These are phyloP conservation scores for Jamesozyma piceae DNA, from an alignment of 805 yeast species.

Conservation along the genomic window DNA sequence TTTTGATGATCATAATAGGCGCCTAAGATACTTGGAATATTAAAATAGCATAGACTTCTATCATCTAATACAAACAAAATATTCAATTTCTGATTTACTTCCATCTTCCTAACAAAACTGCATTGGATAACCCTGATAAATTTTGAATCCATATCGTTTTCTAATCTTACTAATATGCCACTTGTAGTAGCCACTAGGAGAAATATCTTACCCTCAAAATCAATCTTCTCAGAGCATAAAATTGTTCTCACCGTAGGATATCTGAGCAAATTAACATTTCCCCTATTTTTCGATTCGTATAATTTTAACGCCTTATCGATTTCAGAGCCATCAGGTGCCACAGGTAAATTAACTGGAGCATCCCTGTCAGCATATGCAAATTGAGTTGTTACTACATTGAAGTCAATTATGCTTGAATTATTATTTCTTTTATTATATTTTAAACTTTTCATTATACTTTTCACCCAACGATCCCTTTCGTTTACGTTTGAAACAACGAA, in stretches of 20 bases:
- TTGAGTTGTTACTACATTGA: slow-evolving; percentile 46
- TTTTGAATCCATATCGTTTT: slow-evolving; percentile 5
- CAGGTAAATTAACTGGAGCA: slow-evolving; percentile 42
- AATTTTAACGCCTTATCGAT: slow-evolving; percentile 34
- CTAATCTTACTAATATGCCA: slow-evolving; percentile 48
- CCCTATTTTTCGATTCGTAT: slow-evolving; percentile 18
- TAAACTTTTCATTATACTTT: slow-evolving; percentile 41
- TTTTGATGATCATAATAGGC: slow-evolving; percentile 41
- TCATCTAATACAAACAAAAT: slow-evolving; percentile 52
- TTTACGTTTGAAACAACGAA: slow-evolving; percentile 38
- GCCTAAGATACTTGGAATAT: slow-evolving; percentile 50
- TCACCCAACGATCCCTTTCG: slow-evolving; percentile 53
- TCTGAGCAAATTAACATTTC: not conserved
- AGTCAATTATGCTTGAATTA: slow-evolving; percentile 43
- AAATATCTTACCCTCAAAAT: slow-evolving; percentile 37
- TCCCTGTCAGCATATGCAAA: slow-evolving; percentile 57
- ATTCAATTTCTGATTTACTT: slow-evolving; percentile 39
- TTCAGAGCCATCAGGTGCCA: slow-evolving; percentile 44
- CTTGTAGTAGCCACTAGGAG: slow-evolving; percentile 49
- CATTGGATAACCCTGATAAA: slow-evolving; percentile 28
- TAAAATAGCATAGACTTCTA: slow-evolving; percentile 50
- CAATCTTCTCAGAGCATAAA: slow-evolving; percentile 39
- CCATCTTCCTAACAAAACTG: slow-evolving; percentile 46
- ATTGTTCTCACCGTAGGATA: slow-evolving; percentile 29
- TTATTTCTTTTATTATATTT: slow-evolving; percentile 30